These are phyloP conservation scores for Tagetes patula DNA, from an alignment of 129 eudicot genomes.

Conservation along the genomic window DNA sequence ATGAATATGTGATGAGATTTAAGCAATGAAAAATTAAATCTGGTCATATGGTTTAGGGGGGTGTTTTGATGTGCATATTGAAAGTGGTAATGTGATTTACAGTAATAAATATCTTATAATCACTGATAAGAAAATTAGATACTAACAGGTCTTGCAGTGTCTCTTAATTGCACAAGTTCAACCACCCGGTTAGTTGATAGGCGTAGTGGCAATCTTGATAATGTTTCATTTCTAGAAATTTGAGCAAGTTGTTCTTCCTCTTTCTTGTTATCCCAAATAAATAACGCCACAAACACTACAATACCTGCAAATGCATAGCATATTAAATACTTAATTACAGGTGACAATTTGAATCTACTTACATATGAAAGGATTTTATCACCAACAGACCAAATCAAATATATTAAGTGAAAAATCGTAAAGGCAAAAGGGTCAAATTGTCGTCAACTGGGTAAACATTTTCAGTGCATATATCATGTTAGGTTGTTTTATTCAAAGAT, in stretches of 20 bases:
- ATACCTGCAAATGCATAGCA: slow-evolving; percentile 73
- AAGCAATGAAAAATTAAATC: neutral
- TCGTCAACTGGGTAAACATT: neutral
- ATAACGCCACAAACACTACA: slow-evolving; percentile 75
- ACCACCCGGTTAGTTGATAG: slow-evolving; percentile 93
- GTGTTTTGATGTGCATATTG: neutral
- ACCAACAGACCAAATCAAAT: neutral
- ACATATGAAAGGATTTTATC: neutral
- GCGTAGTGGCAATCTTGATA: slow-evolving; percentile 91
- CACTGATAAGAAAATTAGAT: slow-evolving; percentile 6
- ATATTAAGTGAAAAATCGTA: neutral
- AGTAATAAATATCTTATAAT: neutral
- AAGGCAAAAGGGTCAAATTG: neutral
- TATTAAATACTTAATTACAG: slow-evolving; percentile 13
- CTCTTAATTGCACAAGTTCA: slow-evolving; percentile 96
- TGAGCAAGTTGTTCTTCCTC: slow-evolving; percentile 99
- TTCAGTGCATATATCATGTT: neutral
- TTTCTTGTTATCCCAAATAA: slow-evolving; percentile 90
- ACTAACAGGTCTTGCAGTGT: slow-evolving; percentile 92
- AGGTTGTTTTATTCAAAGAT: neutral
- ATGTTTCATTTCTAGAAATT: slow-evolving; percentile 79
- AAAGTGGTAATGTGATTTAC: neutral
- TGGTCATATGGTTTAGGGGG: neutral
- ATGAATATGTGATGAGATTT: neutral
- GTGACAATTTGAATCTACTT: neutral